Evolutionary conservation across 768 basidiomycete genomes (phyloP), one percentile per base, ranked within the genome.

Genomic region (Podaxis sp.): DNA sequence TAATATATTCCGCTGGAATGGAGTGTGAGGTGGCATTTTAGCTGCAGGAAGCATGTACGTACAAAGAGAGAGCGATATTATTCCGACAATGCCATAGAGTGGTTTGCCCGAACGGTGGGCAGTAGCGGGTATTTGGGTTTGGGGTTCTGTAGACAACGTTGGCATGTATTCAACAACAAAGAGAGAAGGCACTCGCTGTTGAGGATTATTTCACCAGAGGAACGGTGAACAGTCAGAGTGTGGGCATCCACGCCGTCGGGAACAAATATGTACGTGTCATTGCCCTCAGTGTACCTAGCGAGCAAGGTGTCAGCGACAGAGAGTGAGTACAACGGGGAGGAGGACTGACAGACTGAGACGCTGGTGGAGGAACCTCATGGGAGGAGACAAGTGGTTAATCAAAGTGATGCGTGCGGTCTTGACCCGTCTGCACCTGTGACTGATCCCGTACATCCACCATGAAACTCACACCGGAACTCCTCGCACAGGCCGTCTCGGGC

Each of bases 391-490:
- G 66, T 61, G 55, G 59, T 57, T 61, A 24, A 57, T 56, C 49
- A 55, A 65, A 59, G 69, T 75, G 69, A 74, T 75, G 72, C 75
- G 77, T 78, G 75, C 73, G 76, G 76, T 68, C 73, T 73, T 17
- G 12, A 33, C 29, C 29, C 13, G 53, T n/a, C 29, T 27, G 13
- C 64, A 12, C 65, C 69, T 51, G 58, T 59, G 58, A 59, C 58
- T 51, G 58, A 59, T 59, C 58, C 58, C 50, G 27, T 57, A 57
- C 55, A 46, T 22, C 74, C 71, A 81, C 79, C 69, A 90, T 94
- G 86, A 96, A 95, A 84, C 90, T 96, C 80, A 94, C 94, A 54
- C 93, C 94, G 66, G 94, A 96, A 84, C 86, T 96, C 67, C 82
- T 96, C 68, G 88, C 86, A n/a, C 86, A 91, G 74, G 90, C 87